Percentiles rank a stretch among this genome's conserved stretches.
Evolutionary conservation across 2,329 filamentous ascomycete species (phyloP).

Genomic region (Neonectria neomacrospora): DNA sequence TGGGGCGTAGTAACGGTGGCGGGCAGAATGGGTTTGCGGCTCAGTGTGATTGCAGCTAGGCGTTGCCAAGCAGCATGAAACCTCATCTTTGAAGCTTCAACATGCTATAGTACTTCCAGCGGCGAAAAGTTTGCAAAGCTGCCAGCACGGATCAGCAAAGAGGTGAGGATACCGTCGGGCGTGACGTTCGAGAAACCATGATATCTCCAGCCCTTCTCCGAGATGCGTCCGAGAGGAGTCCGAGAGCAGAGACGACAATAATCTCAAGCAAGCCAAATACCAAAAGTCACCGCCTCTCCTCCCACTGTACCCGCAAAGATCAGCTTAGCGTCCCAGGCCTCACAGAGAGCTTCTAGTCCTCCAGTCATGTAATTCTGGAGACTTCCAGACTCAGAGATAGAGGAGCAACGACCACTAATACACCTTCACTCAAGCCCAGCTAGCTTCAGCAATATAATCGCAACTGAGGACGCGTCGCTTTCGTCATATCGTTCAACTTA

Average conservation of each 20-base stretch:
- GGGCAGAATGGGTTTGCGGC: neutral
- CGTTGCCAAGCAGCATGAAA: constrained; percentile 3
- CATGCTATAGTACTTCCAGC: constrained; percentile 1
- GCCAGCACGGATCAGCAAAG: neutral
- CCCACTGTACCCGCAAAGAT: neutral
- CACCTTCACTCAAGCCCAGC: neutral
- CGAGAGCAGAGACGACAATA: neutral
- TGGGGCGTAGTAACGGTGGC: neutral
- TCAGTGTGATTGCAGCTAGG: neutral
- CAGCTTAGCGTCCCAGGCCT: neutral
- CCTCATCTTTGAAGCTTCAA: neutral
- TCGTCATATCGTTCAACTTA: constrained; percentile 1
- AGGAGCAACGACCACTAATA: neutral
- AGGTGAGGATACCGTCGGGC: neutral
- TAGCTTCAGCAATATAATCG: neutral
- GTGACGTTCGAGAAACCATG: neutral
- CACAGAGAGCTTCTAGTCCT: neutral
- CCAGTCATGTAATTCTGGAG: neutral
- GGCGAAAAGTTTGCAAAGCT: neutral
- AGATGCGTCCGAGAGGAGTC: neutral
- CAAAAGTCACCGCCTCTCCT: neutral
- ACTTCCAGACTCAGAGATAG: neutral
- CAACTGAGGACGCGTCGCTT: neutral
- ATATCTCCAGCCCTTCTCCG: neutral
- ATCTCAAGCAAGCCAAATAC: neutral